Evolutionary conservation across 2,329 filamentous ascomycete species (phyloP).

Genomic region (Fusarium brevicatenulatum): DNA sequence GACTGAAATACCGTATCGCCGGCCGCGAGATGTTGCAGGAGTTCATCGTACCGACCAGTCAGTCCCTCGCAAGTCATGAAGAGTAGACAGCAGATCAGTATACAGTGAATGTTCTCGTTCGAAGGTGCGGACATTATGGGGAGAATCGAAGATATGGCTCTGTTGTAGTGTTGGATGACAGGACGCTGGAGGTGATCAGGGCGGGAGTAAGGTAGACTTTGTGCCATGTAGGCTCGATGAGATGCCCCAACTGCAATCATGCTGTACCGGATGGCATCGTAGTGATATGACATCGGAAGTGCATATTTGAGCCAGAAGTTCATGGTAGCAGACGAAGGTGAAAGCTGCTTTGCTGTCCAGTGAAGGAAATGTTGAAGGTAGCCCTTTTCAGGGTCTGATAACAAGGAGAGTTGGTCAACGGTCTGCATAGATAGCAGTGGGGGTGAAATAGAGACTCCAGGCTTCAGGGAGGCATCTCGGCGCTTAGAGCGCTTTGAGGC

Average conservation of each 20-base stretch:
- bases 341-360: slow-evolving; percentile 2
- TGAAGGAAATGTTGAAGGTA: slow-evolving; percentile 6
- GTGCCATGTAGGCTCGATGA: slow-evolving; percentile 6
- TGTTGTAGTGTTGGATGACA: slow-evolving; percentile 19
- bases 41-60: slow-evolving; percentile 4
- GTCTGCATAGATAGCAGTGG: background rate
- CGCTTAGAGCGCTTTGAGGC: background rate
- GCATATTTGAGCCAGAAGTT: slow-evolving; percentile 11
- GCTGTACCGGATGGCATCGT: slow-evolving; percentile 6
- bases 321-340: background rate
- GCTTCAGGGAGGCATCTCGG: background rate
- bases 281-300: slow-evolving; percentile 9
- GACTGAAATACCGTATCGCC: slow-evolving; percentile 5
- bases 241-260: slow-evolving; percentile 17
- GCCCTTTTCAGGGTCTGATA: background rate
- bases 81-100: slow-evolving; percentile 1
- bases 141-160: slow-evolving; percentile 2
- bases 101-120: background rate
- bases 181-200: background rate
- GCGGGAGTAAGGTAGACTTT: background rate
- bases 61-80: slow-evolving; percentile 12
- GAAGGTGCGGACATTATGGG: background rate
- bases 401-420: background rate
- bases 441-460: background rate
- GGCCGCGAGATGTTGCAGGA: background rate